Evolutionary conservation across 768 basidiomycete genomes (phyloP), one percentile per base, ranked within the genome.

Genomic region (Suillus bovinus): DNA sequence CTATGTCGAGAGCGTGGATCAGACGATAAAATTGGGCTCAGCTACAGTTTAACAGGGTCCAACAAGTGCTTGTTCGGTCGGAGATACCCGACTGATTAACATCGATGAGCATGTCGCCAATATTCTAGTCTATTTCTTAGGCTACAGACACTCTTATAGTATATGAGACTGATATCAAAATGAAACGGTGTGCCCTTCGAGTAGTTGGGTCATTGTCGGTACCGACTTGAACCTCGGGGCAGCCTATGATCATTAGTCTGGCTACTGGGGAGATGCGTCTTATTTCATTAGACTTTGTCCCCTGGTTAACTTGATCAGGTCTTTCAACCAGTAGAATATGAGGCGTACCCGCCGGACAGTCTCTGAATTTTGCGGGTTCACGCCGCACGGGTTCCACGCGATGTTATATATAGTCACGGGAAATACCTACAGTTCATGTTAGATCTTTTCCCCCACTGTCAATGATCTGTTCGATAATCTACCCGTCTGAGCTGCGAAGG

Each of bases 1-100:
- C 59, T 50, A 64, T 69, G 72, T 71, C 67, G 71, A 70, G 71
- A 72, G 50, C 44, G 71, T 55, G 69, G 69, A 68, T 67, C 63
- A 65, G 34, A 33, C 33, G 39, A 56, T 20, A 17, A 54, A 33
- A 39, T 62, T 41, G 57, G 17, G 27, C 34, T 36, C 42, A 44
- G 44, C 9, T 33, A n/a, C 36, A 29, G 46, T 34, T 36, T 33
- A 52, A 31, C 29, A 52, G 50, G 29, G 31, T 31, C 50, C 50
- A 31, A 52, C 50, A 52, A 3, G 29, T 29, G 49, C 29, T 33
- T 34, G 17, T 42, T 61, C 70, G 69, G 70, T 61, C 70, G 70
- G 70, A 72, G 71, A 71, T 73, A 70, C 14, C 68, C 70, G 70
- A 61, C 24, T 47, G 44, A 52, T 52, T 20, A 50, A 50, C 27